These are phyloP conservation scores for Perilla frutescens DNA, from an alignment of 257 asterid genomes.

Conservation along the genomic window DNA sequence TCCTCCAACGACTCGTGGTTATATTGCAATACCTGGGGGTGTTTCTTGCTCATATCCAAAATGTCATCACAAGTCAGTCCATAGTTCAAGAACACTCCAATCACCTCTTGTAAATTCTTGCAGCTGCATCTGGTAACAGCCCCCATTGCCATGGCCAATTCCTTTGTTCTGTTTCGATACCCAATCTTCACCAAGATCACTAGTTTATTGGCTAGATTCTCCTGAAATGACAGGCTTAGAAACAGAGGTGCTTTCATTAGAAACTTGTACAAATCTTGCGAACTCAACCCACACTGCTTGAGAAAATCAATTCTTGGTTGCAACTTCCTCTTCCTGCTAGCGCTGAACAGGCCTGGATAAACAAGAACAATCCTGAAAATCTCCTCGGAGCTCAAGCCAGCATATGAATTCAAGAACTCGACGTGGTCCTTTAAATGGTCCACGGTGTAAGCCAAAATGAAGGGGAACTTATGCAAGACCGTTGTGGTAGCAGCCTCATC, in stretches of 20 bases:
- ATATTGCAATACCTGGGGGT: slow-evolving; percentile 83
- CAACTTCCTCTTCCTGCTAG: slow-evolving; percentile 80
- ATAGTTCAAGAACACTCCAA: slow-evolving; percentile 68
- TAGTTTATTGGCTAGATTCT: slow-evolving; percentile 68
- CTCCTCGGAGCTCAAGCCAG: slow-evolving; percentile 69
- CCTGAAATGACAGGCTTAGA: slow-evolving; percentile 72
- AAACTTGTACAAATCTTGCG: slow-evolving; percentile 68
- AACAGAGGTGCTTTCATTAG: slow-evolving; percentile 83
- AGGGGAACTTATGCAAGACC: slow-evolving; percentile 71
- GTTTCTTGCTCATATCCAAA: slow-evolving; percentile 87
- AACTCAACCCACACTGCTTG: slow-evolving; percentile 73
- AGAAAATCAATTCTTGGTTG: slow-evolving; percentile 85
- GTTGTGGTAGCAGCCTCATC: slow-evolving; percentile 60
- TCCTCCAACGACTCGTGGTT: slow-evolving; percentile 76
- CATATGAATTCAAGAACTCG: slow-evolving; percentile 71
- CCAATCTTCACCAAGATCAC: slow-evolving; percentile 80
- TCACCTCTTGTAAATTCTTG: slow-evolving; percentile 76
- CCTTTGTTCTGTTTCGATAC: slow-evolving; percentile 61
- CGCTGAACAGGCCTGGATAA: slow-evolving; percentile 76
- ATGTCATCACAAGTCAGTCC: slow-evolving; percentile 78
- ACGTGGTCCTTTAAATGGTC: slow-evolving; percentile 80
- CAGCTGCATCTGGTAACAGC: slow-evolving; percentile 92
- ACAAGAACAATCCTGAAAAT: slow-evolving; percentile 71
- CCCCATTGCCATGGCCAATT: slow-evolving; percentile 85
- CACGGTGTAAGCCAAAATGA: slow-evolving; percentile 68